phyloP scores from a whole-genome alignment of 768 basidiomycete species.

The Amanita polypyramis region DNA sequence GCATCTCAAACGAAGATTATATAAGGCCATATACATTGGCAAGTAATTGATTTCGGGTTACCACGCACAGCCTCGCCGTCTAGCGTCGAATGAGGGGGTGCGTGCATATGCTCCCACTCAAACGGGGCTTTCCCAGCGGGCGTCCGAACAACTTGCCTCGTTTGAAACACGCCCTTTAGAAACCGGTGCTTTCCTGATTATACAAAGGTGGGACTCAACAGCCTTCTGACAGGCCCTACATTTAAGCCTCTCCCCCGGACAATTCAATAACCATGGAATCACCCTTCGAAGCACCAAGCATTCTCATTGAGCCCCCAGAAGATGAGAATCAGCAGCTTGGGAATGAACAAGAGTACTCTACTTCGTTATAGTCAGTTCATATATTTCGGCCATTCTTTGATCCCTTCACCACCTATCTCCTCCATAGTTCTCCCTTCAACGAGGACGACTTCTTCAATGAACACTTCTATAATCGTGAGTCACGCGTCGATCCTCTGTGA shows the following conservation, averaged over 20 bases:
- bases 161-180: background rate
- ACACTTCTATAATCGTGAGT: background rate
- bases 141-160: background rate
- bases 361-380: background rate
- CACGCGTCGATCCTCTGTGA: background rate
- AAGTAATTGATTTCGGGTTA: background rate
- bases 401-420: background rate
- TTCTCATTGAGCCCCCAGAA: conserved; percentile 4
- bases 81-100: background rate
- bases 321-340: background rate
- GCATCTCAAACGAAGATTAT: too few relatives aligned
- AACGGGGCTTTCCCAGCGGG: background rate
- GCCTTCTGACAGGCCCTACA: background rate
- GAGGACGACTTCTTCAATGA: background rate
- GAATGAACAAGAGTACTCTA: background rate
- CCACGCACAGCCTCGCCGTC: background rate
- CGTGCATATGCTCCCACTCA: background rate
- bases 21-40: background rate
- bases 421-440: background rate
- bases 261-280: background rate
- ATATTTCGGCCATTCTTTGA: background rate
- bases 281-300: background rate
- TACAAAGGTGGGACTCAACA: background rate
- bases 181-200: background rate
- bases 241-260: background rate